phyloP scores from a whole-genome alignment of 306 rosid genomes.

The Dryas octopetala region DNA sequence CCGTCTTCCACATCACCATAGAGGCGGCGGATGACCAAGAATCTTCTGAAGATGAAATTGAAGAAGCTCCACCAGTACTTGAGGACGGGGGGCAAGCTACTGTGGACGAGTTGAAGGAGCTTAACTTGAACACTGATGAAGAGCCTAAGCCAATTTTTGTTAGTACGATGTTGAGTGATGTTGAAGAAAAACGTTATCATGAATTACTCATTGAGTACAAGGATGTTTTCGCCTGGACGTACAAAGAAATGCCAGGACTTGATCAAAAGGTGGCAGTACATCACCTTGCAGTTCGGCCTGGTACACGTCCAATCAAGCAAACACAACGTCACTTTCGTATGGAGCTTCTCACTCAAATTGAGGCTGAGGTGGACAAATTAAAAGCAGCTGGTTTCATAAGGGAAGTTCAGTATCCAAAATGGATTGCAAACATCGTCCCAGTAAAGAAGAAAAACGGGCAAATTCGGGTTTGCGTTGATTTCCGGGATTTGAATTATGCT shows the following conservation, averaged over 20 bases:
- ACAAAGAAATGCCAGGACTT: neutral
- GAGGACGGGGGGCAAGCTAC: neutral
- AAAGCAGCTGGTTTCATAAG: neutral
- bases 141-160: neutral
- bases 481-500: neutral
- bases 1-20: neutral
- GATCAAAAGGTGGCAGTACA: fast-evolving
- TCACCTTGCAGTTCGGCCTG: fast-evolving
- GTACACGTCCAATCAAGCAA: neutral
- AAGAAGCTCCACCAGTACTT: neutral
- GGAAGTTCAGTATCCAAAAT: neutral
- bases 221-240: neutral
- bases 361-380: neutral
- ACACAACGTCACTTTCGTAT: fast-evolving
- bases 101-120: neutral
- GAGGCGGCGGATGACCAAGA: neutral
- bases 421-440: neutral
- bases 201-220: neutral
- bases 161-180: neutral
- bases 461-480: neutral
- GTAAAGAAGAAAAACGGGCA: neutral
- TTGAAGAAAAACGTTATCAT: neutral
- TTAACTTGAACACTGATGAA: neutral
- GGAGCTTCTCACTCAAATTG: neutral
- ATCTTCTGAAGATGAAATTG: fast-evolving